Evolutionary conservation across 805 yeast genomes (phyloP).

Genomic region (Wickerhamiella australiensis): DNA sequence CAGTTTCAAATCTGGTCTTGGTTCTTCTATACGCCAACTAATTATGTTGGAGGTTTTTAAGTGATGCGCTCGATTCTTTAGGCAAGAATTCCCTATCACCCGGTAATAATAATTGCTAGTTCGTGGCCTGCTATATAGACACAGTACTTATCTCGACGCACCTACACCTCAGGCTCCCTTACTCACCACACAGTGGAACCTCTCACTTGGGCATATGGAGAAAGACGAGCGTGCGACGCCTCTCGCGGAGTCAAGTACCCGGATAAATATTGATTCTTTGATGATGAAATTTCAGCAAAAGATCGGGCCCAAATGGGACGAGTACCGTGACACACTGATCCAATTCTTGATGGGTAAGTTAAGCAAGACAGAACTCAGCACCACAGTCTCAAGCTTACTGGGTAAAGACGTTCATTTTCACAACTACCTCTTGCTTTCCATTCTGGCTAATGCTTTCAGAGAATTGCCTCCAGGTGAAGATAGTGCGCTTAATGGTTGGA

Average conservation of each 20-base stretch:
- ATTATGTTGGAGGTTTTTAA: too few relatives aligned
- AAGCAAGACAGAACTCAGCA: slow-evolving; percentile 60
- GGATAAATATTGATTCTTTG: slow-evolving; percentile 40
- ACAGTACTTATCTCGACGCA: neutral
- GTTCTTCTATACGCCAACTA: too few relatives aligned
- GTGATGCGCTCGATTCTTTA: too few relatives aligned
- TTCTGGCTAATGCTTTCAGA: slow-evolving; percentile 70
- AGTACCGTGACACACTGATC: slow-evolving; percentile 68
- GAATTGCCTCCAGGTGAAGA: slow-evolving; percentile 54
- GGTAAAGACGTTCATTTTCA: slow-evolving; percentile 48
- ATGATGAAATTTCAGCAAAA: slow-evolving; percentile 61
- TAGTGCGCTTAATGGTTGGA: slow-evolving; percentile 31
- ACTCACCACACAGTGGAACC: slow-evolving; percentile 5
- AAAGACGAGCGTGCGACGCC: slow-evolving; percentile 6
- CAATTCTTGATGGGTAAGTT: slow-evolving; percentile 51
- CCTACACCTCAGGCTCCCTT: neutral
- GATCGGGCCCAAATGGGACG: slow-evolving; percentile 75
- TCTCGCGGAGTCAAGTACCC: slow-evolving; percentile 10
- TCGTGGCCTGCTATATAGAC: too few relatives aligned
- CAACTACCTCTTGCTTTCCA: slow-evolving; percentile 68
- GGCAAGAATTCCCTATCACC: too few relatives aligned
- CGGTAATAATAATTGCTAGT: neutral
- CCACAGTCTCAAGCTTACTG: slow-evolving; percentile 45
- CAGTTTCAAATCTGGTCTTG: too few relatives aligned
- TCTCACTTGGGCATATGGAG: neutral